Evolutionary conservation across 1,139 yeast species (phyloP), one percentile per base, ranked within the genome.

Genomic region (Pichia sp.): DNA sequence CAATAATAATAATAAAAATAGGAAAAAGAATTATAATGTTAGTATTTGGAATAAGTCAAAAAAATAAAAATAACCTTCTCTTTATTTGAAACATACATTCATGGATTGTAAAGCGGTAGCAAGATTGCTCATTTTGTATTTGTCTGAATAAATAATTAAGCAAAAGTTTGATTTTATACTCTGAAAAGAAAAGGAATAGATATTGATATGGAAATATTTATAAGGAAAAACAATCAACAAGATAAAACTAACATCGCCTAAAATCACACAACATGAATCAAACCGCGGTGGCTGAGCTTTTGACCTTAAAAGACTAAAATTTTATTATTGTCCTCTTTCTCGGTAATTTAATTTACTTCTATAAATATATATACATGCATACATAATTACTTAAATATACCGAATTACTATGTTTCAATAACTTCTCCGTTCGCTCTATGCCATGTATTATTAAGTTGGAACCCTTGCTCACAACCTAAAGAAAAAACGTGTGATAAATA

Each of bases 391-490:
- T 26, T 27, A 26, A n/a, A n/a, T 36, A 26, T 18, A 36, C 3
- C 25, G 7, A 3, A 26, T 8, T 39, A 8, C 28, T 31, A 30
- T 7, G 48, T n/a, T 38, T 53, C 54, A 1, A 58, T 36, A 6
- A 48, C 50, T 53, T 76, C 81, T 0, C 81, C 80, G 3, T 71
- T 65, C 0, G 79, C 69, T 35, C 60, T 61, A 59, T 74, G 73
- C 56, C 69, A 66, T 11, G 72, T 61, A 0, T 66, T 71, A 53
- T 76, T 66, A 45, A 66, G 59, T 8, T 46, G 52, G 51, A 75
- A 72, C 0, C 81, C 83, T 7, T 50, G 51, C 53, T 77, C 82
- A 40, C 74, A 65, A 1, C 82, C 82, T 59, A 2, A 79, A 77
- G 56, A 74, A 69, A 3, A 67, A 60, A 3, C 61, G 61, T 27